Conservation (phyloP, 1,139 yeast genomes). For the Meyerozyma elateridarum region DNA sequence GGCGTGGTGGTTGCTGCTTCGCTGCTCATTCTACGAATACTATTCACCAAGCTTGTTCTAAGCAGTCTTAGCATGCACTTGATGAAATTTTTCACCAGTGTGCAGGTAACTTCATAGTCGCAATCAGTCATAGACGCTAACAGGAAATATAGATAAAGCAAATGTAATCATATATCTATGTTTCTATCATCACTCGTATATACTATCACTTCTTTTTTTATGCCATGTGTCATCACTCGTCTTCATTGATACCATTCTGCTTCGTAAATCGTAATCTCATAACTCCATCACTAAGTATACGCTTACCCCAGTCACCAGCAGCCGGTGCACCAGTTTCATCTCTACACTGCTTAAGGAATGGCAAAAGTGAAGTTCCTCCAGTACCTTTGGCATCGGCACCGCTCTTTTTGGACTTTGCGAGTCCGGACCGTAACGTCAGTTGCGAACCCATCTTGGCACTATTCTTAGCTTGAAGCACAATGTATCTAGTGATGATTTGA, state of each 20-base stretch:
- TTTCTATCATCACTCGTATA: background rate
- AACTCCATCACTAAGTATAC: conserved; percentile 61
- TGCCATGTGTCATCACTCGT: background rate
- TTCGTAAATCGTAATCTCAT: conserved; percentile 28
- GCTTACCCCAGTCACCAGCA: conserved; percentile 84
- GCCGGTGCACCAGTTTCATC: conserved; percentile 94
- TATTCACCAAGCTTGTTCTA: background rate
- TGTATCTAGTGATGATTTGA: conserved; percentile 83
- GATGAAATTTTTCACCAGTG: conserved; percentile 2
- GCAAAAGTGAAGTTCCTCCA: conserved; percentile 89
- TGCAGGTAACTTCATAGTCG: conserved; percentile 2
- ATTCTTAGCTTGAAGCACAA: conserved; percentile 70
- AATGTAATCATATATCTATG: too few relatives aligned
- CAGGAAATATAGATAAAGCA: too few relatives aligned
- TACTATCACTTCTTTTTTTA: background rate
- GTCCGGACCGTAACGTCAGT: conserved; percentile 55
- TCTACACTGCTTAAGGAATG: conserved; percentile 89
- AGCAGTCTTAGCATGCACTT: conserved; percentile 1
- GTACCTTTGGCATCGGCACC: conserved; percentile 67
- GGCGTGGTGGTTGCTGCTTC: conserved; percentile 16
- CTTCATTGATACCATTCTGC: conserved; percentile 1
- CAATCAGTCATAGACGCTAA: background rate
- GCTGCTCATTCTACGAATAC: conserved; percentile 22
- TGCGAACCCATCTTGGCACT: conserved; percentile 49
- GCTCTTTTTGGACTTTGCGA: conserved; percentile 45